These are phyloP conservation scores for Scutellaria barbata DNA, from an alignment of 257 asterid genomes.

Conservation along the genomic window DNA sequence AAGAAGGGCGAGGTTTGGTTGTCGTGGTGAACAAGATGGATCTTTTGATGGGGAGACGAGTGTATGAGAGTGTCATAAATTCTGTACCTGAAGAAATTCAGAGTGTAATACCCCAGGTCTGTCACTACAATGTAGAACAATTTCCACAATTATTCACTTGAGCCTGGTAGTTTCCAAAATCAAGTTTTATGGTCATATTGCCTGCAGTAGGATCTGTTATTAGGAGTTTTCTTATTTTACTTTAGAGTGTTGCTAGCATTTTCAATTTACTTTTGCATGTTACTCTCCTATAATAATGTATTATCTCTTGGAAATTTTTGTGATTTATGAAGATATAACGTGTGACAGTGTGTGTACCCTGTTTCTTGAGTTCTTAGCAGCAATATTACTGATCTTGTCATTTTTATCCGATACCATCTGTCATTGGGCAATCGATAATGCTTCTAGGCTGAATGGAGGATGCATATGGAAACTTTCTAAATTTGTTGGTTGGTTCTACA, in stretches of 20 bases:
- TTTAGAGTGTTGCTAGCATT: neutral
- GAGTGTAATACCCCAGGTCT: slow-evolving; percentile 88
- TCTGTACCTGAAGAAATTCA: slow-evolving; percentile 93
- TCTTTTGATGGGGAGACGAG: slow-evolving; percentile 63
- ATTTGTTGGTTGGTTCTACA: neutral
- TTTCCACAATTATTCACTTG: neutral
- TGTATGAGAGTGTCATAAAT: slow-evolving; percentile 57
- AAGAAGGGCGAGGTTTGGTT: slow-evolving; percentile 94
- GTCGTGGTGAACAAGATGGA: slow-evolving; percentile 94
- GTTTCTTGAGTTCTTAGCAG: too few species aligned
- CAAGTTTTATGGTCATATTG: neutral
- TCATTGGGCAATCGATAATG: too few species aligned
- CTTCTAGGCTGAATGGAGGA: neutral
- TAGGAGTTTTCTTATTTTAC: neutral
- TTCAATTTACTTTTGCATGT: neutral
- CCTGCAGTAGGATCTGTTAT: neutral
- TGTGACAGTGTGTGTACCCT: too few species aligned
- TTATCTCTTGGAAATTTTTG: too few species aligned
- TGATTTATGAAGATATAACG: too few species aligned
- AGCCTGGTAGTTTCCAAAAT: slow-evolving; percentile 2
- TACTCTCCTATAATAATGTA: neutral
- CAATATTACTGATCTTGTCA: too few species aligned
- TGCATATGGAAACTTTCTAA: neutral
- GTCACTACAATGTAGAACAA: slow-evolving; percentile 21
- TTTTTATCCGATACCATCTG: too few species aligned